phyloP scores from a whole-genome alignment of 148 eudicot genomes.

The Cornus suecica region DNA sequence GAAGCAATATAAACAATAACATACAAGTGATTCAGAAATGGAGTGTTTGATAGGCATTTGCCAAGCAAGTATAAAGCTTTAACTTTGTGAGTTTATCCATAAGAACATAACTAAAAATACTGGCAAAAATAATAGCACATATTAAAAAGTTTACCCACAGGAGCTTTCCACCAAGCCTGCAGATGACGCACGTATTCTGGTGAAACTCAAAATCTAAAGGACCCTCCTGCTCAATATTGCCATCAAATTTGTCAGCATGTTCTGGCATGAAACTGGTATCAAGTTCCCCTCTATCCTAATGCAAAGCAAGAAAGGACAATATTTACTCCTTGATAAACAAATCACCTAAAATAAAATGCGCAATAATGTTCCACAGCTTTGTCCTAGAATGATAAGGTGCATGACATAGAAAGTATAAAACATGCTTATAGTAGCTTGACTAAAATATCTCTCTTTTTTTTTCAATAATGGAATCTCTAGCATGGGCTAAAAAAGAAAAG shows the following conservation, averaged over 20 bases:
- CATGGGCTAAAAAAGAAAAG: too few species aligned
- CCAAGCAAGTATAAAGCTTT: too few species aligned
- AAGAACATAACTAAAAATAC: background rate
- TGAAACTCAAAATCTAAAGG: conserved; percentile 14
- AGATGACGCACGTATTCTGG: conserved; percentile 24
- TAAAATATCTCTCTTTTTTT: too few species aligned
- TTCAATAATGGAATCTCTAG: too few species aligned
- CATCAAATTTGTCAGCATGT: conserved; percentile 14
- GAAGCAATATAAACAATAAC: too few species aligned
- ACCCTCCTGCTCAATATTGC: conserved; percentile 11
- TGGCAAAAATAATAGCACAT: background rate
- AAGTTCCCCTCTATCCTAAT: conserved; percentile 40
- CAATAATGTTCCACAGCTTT: conserved; percentile 31
- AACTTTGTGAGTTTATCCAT: too few species aligned
- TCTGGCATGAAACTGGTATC: conserved; percentile 7
- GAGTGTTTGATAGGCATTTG: too few species aligned
- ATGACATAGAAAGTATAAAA: too few species aligned
- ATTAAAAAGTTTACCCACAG: conserved; percentile 43
- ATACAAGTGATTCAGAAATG: too few species aligned
- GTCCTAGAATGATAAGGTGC: background rate
- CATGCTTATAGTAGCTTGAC: too few species aligned
- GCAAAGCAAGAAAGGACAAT: conserved; percentile 21
- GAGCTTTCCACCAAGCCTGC: conserved; percentile 47
- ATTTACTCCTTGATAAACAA: background rate
- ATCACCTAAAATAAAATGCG: background rate